A percentile compares a stretch with the other conserved stretches of the same genome.
These are phyloP conservation scores for Suillus spraguei DNA, from an alignment of 768 basidiomycete genomes.

Conservation along the genomic window DNA sequence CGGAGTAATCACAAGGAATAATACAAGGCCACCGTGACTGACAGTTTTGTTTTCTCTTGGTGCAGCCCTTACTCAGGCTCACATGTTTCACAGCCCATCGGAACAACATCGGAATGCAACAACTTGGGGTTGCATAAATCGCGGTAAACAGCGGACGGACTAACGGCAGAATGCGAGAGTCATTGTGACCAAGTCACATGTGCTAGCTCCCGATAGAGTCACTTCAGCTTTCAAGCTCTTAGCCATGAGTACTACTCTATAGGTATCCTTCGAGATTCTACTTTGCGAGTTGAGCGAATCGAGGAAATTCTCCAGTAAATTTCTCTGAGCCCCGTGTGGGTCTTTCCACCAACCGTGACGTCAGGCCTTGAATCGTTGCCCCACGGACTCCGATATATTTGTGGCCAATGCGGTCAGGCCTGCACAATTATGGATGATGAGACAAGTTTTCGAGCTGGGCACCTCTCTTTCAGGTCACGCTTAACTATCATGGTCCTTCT, in stretches of 20 bases:
- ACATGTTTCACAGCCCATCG: background rate
- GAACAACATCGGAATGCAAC: background rate
- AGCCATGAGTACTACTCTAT: too few species aligned
- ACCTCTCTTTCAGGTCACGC: background rate
- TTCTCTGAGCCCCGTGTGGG: background rate
- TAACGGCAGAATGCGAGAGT: background rate
- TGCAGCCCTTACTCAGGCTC: slow-evolving; percentile 4
- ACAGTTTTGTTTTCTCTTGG: background rate
- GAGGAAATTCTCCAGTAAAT: background rate
- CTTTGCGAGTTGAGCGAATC: background rate
- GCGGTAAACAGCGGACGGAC: background rate
- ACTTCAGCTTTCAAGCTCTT: background rate
- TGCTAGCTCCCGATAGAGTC: background rate
- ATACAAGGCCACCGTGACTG: too few species aligned
- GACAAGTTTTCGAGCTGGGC: background rate
- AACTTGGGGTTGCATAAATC: background rate
- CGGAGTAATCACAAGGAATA: background rate
- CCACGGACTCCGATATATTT: background rate
- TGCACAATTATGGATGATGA: slow-evolving; percentile 1
- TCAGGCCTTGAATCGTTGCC: background rate
- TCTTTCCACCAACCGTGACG: background rate
- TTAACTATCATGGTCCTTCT: too few species aligned
- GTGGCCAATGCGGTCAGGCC: background rate
- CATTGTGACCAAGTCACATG: background rate
- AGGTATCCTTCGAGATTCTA: background rate